These are phyloP conservation scores for bread wheat (Triticum aestivum) DNA, from an alignment of 176 grass and related monocot genomes.

Conservation along the genomic window IWGSC_CS_RefSeq_v2.1 NC_057801.1:465812668-465813167, in stretches of 20 bases:
- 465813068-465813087: slow-evolving; percentile 55
- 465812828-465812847: slow-evolving; percentile 44
- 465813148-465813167: slow-evolving; percentile 63
- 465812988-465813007: slow-evolving; percentile 54
- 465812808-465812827: slow-evolving; percentile 30
- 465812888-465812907: slow-evolving; percentile 28
- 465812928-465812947: slow-evolving; percentile 64
- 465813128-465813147: slow-evolving; percentile 40
- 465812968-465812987: slow-evolving; percentile 70
- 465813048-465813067: slow-evolving; percentile 53
- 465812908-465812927: slow-evolving; percentile 49
- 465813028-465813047: slow-evolving; percentile 40
- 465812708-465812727: no score
- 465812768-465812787: no score
- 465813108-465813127: slow-evolving; percentile 15
- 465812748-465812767: no score
- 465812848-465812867: slow-evolving; percentile 45
- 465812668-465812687: no score
- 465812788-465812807: slow-evolving; percentile 28
- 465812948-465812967: slow-evolving; percentile 30
- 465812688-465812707: no score
- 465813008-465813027: slow-evolving; percentile 45
- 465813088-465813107: slow-evolving; percentile 24
- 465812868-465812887: not conserved
- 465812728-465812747: no score